Evolutionary conservation across 306 rosid genomes (phyloP).

Genomic region (Morella rubra): DNA sequence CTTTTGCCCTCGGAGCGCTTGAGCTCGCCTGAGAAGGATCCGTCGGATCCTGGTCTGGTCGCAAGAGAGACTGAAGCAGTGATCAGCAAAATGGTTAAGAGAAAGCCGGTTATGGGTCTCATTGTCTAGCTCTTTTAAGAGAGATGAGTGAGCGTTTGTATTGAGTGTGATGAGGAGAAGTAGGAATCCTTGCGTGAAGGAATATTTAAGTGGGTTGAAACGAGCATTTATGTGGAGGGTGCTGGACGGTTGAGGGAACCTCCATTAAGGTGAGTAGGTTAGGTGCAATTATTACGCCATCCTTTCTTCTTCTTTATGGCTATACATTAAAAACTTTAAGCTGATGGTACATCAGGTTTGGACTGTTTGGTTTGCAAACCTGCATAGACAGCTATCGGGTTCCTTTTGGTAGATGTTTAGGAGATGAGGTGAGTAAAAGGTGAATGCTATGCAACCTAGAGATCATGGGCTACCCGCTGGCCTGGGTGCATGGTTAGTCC

Average conservation of each 20-base stretch:
- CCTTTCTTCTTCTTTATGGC: no score
- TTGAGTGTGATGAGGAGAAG: slow-evolving; percentile 20
- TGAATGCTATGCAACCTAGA: no score
- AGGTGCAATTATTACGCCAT: slow-evolving; percentile 39
- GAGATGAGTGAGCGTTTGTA: slow-evolving; percentile 6
- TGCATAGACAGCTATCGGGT: no score
- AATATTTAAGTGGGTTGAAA: slow-evolving; percentile 20
- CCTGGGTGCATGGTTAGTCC: no score
- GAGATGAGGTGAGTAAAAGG: no score
- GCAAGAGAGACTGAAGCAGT: slow-evolving; percentile 35
- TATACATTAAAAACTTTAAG: no score
- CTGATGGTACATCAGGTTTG: no score
- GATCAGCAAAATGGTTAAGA: slow-evolving; percentile 40
- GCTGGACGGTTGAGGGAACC: slow-evolving; percentile 54
- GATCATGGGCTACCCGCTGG: no score
- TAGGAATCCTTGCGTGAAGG: not conserved
- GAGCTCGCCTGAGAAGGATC: slow-evolving; percentile 25
- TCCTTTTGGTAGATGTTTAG: no score
- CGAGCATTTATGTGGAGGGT: slow-evolving; percentile 53
- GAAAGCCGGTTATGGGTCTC: slow-evolving; percentile 37
- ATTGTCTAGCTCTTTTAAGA: slow-evolving; percentile 19
- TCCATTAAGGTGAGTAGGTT: slow-evolving; percentile 45
- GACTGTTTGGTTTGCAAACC: no score
- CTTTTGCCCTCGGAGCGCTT: slow-evolving; percentile 29
- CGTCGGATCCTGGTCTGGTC: slow-evolving; percentile 41